Evolutionary conservation across 1,284 basidiomycete species (phyloP).

Genomic region (Mixia osmundae): DNA sequence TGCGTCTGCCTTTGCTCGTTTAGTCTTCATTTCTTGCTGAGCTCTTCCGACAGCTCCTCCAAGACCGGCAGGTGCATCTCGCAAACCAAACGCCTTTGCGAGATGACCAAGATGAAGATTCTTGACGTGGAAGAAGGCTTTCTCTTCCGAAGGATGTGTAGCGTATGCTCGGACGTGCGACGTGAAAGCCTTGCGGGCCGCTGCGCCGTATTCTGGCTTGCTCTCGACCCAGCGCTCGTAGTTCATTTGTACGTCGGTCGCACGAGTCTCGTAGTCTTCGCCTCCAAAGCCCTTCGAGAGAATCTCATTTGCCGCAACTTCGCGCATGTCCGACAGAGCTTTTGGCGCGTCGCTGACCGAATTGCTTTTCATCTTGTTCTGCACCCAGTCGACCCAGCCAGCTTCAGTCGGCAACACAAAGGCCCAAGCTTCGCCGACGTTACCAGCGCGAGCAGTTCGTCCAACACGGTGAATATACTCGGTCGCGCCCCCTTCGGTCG

Average conservation of each 20-base stretch:
- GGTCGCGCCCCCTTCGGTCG: constrained; percentile 85
- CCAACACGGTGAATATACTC: constrained; percentile 96
- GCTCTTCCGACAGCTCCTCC: constrained; percentile 11
- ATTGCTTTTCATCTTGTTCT: constrained; percentile 39
- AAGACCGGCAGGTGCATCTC: constrained; percentile 65
- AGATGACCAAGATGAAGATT: constrained; percentile 86
- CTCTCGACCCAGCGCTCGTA: constrained; percentile 84
- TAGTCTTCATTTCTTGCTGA: background rate
- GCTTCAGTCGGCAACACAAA: constrained; percentile 66
- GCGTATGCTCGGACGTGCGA: constrained; percentile 93
- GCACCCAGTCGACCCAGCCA: constrained; percentile 71
- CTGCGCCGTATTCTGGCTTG: constrained; percentile 40
- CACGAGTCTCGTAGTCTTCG: constrained; percentile 53
- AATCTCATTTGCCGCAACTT: constrained; percentile 43
- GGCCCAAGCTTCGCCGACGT: constrained; percentile 68
- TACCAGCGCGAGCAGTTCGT: constrained; percentile 84
- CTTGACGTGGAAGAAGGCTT: constrained; percentile 83
- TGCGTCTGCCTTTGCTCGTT: constrained; percentile 1
- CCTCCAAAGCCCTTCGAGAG: constrained; percentile 63
- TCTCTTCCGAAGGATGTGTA: constrained; percentile 85
- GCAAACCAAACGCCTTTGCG: constrained; percentile 83
- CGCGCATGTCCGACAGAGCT: constrained; percentile 28
- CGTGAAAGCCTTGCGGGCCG: constrained; percentile 66
- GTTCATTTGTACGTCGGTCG: constrained; percentile 83
- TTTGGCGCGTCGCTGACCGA: constrained; percentile 24